These are phyloP conservation scores for Penicillium sclerotigenum DNA, from an alignment of 2,329 filamentous ascomycete species.

Conservation along the genomic window DNA sequence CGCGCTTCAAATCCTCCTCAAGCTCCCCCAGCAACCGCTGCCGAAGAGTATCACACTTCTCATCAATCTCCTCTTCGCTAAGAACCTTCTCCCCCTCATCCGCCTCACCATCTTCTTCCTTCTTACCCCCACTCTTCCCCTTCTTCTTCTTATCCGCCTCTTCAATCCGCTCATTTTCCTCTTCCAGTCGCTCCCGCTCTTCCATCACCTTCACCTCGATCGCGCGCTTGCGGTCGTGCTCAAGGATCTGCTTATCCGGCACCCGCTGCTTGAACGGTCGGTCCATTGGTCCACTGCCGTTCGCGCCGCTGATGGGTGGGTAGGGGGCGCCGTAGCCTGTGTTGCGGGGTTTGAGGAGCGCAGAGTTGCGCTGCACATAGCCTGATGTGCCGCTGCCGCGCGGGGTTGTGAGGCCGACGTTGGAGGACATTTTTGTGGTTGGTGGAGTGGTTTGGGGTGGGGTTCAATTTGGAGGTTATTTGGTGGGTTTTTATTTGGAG, in stretches of 20 bases:
- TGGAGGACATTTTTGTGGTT: constrained; percentile 73
- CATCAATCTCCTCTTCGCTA: constrained; percentile 67
- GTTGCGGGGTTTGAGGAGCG: constrained; percentile 81
- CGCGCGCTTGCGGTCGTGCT: constrained; percentile 87
- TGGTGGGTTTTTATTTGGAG: not conserved
- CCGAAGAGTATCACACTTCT: constrained; percentile 64
- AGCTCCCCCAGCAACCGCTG: constrained; percentile 60
- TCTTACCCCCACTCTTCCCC: constrained; percentile 62
- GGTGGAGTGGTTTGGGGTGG: not conserved
- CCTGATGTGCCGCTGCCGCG: constrained; percentile 94
- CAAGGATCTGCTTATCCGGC: constrained; percentile 87
- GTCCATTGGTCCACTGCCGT: constrained; percentile 54
- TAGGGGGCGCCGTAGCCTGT: constrained; percentile 66
- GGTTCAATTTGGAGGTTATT: too few species aligned
- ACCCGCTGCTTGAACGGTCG: constrained; percentile 71
- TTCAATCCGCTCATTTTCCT: constrained; percentile 61
- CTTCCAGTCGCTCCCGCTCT: constrained; percentile 84
- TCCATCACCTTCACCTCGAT: constrained; percentile 94
- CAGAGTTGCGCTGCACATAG: constrained; percentile 94
- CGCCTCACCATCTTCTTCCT: constrained; percentile 7
- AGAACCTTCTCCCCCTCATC: constrained; percentile 27
- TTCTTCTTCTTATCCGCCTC: constrained; percentile 70
- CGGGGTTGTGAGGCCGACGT: constrained; percentile 92
- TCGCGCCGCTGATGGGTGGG: constrained; percentile 42
- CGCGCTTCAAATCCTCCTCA: constrained; percentile 40